Evolutionary conservation across 2,329 filamentous ascomycete species (phyloP).

Genomic region (Botrytis hyacinthi): DNA sequence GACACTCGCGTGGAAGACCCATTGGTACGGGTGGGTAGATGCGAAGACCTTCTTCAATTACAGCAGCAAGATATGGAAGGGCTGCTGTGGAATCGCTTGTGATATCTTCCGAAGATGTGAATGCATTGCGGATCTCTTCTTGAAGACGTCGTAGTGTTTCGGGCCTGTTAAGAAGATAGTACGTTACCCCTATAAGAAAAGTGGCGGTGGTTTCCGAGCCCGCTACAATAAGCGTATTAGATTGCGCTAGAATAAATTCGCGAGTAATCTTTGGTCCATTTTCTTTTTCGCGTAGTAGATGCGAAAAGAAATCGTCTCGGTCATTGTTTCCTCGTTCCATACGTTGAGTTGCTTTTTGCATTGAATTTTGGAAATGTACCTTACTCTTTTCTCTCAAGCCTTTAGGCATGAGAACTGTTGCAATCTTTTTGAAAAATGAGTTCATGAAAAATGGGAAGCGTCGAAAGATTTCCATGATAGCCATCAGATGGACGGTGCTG

Average conservation of each 20-base stretch:
- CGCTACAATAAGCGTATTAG: constrained; percentile 15
- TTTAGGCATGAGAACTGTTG: neutral
- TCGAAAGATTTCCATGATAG: constrained; percentile 4
- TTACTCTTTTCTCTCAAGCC: constrained; percentile 9
- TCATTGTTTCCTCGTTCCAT: constrained; percentile 14
- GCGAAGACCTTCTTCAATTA: constrained; percentile 21
- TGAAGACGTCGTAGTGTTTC: neutral
- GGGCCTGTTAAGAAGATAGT: constrained; percentile 13
- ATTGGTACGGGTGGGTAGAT: constrained; percentile 14
- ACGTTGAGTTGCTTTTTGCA: constrained; percentile 15
- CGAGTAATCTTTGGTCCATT: constrained; percentile 19
- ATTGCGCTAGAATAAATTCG: constrained; percentile 8
- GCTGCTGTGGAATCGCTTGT: constrained; percentile 9
- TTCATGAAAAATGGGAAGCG: constrained; percentile 7
- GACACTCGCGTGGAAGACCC: constrained; percentile 13
- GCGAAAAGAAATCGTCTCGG: constrained; percentile 21
- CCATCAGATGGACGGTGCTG: constrained; percentile 4
- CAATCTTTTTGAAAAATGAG: neutral
- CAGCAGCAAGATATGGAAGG: constrained; percentile 12
- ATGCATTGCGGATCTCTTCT: neutral
- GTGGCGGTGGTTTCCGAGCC: constrained; percentile 18
- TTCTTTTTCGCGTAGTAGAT: constrained; percentile 9
- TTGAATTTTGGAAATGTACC: constrained; percentile 6
- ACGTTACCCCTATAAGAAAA: constrained; percentile 2
- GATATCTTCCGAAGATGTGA: neutral